phyloP scores from a whole-genome alignment of 331 rosid genomes.

The Pyrus hybrid region DNA sequence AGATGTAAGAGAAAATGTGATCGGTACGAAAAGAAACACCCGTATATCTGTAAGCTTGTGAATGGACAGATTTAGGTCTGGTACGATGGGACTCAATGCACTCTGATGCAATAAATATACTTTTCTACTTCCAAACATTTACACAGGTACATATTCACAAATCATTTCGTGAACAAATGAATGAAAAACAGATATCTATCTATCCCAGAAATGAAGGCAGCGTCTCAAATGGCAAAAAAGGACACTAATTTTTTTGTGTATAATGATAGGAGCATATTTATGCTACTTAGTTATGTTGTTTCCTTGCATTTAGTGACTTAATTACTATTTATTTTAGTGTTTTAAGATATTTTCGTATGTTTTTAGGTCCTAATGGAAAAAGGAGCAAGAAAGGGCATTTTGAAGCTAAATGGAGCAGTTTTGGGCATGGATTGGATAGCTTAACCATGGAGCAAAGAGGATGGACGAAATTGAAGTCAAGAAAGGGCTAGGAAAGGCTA shows the following conservation, averaged over 20 bases:
- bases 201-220: neutral
- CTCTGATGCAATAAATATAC: neutral
- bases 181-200: neutral
- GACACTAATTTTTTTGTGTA: neutral
- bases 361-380: too few species aligned
- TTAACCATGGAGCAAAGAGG: too few species aligned
- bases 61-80: neutral
- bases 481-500: too few species aligned
- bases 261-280: too few species aligned
- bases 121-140: neutral
- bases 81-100: neutral
- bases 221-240: neutral
- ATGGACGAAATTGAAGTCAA: too few species aligned
- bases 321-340: too few species aligned
- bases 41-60: neutral
- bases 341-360: too few species aligned
- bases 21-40: slow-evolving; percentile 6
- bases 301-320: too few species aligned
- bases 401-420: too few species aligned
- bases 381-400: too few species aligned
- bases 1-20: slow-evolving; percentile 37
- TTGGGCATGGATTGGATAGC: too few species aligned
- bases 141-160: neutral
- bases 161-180: neutral
- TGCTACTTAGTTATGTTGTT: too few species aligned